Conservation (phyloP, 768 basidiomycete species). For the Rhizopogon vulgaris region DNA sequence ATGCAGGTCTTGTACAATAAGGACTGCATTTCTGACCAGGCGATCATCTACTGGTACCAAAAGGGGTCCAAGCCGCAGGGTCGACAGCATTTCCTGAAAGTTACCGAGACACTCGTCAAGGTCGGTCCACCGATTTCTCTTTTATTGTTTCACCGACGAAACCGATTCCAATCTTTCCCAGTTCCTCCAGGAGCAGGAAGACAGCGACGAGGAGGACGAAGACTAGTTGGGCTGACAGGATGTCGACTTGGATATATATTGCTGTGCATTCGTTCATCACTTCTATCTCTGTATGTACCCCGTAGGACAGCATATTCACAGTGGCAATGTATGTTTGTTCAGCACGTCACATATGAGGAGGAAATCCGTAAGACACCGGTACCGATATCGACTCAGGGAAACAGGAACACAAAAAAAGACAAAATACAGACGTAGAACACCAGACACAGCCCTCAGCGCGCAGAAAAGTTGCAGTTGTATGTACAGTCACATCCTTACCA, state of each 20-base stretch:
- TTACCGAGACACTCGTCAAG: constrained; percentile 84
- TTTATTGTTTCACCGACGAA: constrained; percentile 1
- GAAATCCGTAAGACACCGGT: neutral
- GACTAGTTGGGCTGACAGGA: constrained; percentile 13
- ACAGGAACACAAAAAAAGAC: constrained; percentile 1
- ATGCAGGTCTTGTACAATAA: constrained; percentile 87
- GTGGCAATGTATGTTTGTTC: constrained; percentile 1
- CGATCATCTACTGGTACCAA: constrained; percentile 96
- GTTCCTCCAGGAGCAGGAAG: constrained; percentile 89
- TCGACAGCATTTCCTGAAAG: constrained; percentile 90
- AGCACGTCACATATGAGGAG: neutral
- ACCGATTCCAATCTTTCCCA: constrained; percentile 41
- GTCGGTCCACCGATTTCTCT: constrained; percentile 30
- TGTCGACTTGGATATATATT: neutral
- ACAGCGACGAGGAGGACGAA: constrained; percentile 68
- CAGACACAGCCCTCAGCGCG: neutral
- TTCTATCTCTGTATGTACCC: neutral
- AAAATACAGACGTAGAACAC: neutral
- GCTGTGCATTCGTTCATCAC: neutral
- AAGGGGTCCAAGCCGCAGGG: constrained; percentile 97
- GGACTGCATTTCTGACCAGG: constrained; percentile 92
- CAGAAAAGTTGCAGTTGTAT: neutral
- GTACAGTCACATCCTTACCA: constrained; percentile 48
- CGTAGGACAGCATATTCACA: neutral
- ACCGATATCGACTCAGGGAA: neutral